Evolutionary conservation across 257 asterid species (phyloP).

Genomic region (Haberlea rhodopensis): DNA sequence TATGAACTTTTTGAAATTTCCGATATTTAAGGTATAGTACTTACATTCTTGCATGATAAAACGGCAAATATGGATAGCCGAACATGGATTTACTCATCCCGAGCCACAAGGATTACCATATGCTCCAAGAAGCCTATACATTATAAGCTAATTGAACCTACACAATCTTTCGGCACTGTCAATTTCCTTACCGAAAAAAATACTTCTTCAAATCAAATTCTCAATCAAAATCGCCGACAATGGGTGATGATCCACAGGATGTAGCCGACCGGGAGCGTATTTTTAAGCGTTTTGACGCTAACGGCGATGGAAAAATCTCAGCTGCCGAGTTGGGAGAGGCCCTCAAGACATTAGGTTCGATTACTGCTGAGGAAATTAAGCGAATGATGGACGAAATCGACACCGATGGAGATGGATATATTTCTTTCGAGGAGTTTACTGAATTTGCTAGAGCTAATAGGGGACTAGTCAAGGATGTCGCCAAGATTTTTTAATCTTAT

Average conservation of each 20-base stretch:
- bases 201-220: background rate
- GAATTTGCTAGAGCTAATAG: slow-evolving; percentile 63
- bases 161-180: background rate
- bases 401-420: slow-evolving; percentile 74
- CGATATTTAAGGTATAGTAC: background rate
- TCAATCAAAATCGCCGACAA: slow-evolving; percentile 18
- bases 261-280: slow-evolving; percentile 64
- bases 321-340: slow-evolving; percentile 73
- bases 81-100: background rate
- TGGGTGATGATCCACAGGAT: slow-evolving; percentile 71
- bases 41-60: background rate
- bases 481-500: slow-evolving; percentile 56
- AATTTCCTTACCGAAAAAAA: background rate
- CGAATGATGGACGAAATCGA: slow-evolving; percentile 86
- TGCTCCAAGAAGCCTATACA: background rate
- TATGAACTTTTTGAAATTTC: background rate
- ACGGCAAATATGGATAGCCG: background rate
- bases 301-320: slow-evolving; percentile 86
- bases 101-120: background rate
- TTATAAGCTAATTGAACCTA: no score
- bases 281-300: slow-evolving; percentile 73
- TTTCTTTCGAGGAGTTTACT: slow-evolving; percentile 64
- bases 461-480: slow-evolving; percentile 74
- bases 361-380: slow-evolving; percentile 58
- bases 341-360: slow-evolving; percentile 65